Evolutionary conservation across 2,329 filamentous ascomycete genomes (phyloP), one percentile per base, ranked within the genome.

Genomic region (Aspergillus tanneri): DNA sequence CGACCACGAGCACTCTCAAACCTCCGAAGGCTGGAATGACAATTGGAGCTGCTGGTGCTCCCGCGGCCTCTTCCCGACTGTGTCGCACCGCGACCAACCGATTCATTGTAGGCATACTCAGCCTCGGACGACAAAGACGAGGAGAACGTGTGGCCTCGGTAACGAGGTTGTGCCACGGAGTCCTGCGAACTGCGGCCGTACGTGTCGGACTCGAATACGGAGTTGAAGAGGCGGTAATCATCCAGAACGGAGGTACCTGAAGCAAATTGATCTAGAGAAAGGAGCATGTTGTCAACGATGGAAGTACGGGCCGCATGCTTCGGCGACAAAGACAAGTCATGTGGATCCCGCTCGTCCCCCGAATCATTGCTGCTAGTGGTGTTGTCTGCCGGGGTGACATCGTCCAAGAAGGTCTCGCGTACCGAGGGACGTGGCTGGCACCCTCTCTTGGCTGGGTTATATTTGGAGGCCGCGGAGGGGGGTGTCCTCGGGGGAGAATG

Each of bases 231-330:
- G 18, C 65, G 63, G 46, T 66, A 65, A 42, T 71, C 68, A 32
- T 67, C 66, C 39, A 70, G 51, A 7, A 68, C 46, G 3, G 66
- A 66, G 28, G 69, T 63, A 10, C 63, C 59, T 2, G 65, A 77
- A 32, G 82, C 85, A 64, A 92, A 84, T 69, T 92, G 87, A 71
- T 96, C 92, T 55, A 99, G 84, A 32, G 91, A 96, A 56, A 93
- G 78, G 52, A 97, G 83, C 86, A 99, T 93, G 70, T 96, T 95
- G 70, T 93, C 87, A 50, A 99, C 90, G 58, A 99, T 84, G 27
- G 91, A 96, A 65, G 95, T 89, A 58, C 92, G 84, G 32, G 88
- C 89, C 54, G 88, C 83, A 66, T 88, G 83, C 52, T 85, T 79
- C 40, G 87, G 83, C 42, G 85, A 85, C 61, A 95, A 78, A 49